phyloP scores from a whole-genome alignment of 1,284 basidiomycete species.

The Ustilago vetiveriae region DNA sequence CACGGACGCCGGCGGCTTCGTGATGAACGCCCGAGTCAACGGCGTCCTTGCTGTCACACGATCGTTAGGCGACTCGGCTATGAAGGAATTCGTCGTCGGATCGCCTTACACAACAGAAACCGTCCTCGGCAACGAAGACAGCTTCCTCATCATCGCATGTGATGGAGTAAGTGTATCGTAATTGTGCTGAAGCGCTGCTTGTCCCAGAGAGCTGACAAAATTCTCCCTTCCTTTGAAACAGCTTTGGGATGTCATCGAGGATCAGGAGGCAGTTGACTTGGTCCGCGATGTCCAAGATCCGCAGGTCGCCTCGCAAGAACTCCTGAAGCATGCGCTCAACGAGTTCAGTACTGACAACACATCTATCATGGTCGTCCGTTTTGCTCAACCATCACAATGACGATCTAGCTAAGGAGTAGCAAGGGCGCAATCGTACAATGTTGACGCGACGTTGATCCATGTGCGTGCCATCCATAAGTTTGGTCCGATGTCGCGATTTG shows the following conservation, averaged over 20 bases:
- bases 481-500: no score
- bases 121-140: constrained; percentile 85
- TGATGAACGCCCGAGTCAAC: constrained; percentile 97
- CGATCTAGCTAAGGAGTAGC: background rate
- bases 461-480: no score
- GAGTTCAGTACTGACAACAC: constrained; percentile 90
- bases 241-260: constrained; percentile 96
- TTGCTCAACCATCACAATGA: constrained; percentile 13
- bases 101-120: constrained; percentile 98
- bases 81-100: constrained; percentile 99
- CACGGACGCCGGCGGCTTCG: constrained; percentile 95
- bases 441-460: no score
- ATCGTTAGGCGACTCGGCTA: constrained; percentile 93
- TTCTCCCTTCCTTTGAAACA: constrained; percentile 66
- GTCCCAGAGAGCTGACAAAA: no score
- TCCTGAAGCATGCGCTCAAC: constrained; percentile 85
- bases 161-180: constrained; percentile 84
- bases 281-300: constrained; percentile 80
- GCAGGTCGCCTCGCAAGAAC: constrained; percentile 79
- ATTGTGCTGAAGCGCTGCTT: no score
- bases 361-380: constrained; percentile 64
- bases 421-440: no score
- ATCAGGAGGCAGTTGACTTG: constrained; percentile 90
- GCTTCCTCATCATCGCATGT: constrained; percentile 94
- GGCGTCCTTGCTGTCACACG: constrained; percentile 93